Evolutionary conservation across 2,329 filamentous ascomycete genomes (phyloP), one percentile per base, ranked within the genome.

Genomic region (Apiospora marii): DNA sequence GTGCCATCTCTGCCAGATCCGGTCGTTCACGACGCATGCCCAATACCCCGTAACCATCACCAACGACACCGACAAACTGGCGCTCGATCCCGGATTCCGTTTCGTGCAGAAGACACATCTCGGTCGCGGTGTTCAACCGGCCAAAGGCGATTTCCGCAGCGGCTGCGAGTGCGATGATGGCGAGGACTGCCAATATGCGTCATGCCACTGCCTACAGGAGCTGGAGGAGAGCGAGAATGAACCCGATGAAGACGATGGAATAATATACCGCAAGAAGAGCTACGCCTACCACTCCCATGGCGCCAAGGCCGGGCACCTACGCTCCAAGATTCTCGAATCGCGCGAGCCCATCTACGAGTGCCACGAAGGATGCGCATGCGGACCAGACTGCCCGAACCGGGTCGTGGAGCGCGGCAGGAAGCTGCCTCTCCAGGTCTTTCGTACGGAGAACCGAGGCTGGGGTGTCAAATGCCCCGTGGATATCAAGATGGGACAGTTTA

Each of bases 291-390:
- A 91, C 77, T 83, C 85, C 6, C 84, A 84, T 34, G 90, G 90
- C 0, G 76, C 77, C 14, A 87, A 86, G 72, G 84, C 85, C 1
- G 89, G 88, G 0, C 83, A 87, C 24, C 80, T 93, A 64, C 84
- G 89, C 24, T 84, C 84, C 37, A 84, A 84, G 61, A 83, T 89
- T 61, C 83, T 91, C 16, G 76, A 85, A 34, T 90, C 88, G 37
- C 85, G 88, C 51, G 81, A 87, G 46, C 89, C 92, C 0, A 92
- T 97, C 72, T 96, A 95, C 81, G 94, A 97, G 78, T 97, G 94
- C 79, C 94, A 96, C 76, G 84, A 87, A 2, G 88, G 87, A 12
- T 97, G 94, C 81, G 84, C 82, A 3, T 97, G 94, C 77, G 87
- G 87, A 2, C 79, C 81, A 0, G 76, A 83, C 24, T 97, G 94